phyloP scores from a whole-genome alignment of 1,284 basidiomycete species.

The Sparassis latifolia region DNA sequence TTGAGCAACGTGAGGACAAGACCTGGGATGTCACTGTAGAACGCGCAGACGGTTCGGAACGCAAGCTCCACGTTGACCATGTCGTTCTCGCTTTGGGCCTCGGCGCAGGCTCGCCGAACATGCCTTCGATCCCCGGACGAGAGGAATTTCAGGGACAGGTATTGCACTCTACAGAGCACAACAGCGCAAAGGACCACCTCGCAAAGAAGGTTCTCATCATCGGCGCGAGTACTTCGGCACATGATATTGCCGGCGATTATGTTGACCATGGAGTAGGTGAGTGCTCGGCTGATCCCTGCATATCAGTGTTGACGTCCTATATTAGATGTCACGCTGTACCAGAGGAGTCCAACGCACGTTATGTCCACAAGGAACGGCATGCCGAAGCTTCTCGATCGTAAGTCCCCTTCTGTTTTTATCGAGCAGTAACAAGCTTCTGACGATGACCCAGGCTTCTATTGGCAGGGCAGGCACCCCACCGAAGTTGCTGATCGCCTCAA shows the following conservation, averaged over 20 bases:
- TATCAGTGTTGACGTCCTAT: background rate
- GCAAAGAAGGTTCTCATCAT: slow-evolving; percentile 45
- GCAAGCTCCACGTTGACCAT: slow-evolving; percentile 48
- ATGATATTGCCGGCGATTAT: slow-evolving; percentile 40
- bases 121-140: slow-evolving; percentile 43
- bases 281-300: slow-evolving; percentile 5
- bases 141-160: slow-evolving; percentile 35
- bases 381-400: slow-evolving; percentile 30
- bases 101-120: slow-evolving; percentile 41
- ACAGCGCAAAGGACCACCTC: slow-evolving; percentile 30
- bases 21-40: slow-evolving; percentile 51
- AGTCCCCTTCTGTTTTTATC: background rate
- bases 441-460: slow-evolving; percentile 29
- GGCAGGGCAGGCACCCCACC: slow-evolving; percentile 38
- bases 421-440: background rate
- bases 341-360: slow-evolving; percentile 57
- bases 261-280: slow-evolving; percentile 37
- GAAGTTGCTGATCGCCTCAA: slow-evolving; percentile 47
- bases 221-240: slow-evolving; percentile 42
- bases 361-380: slow-evolving; percentile 45
- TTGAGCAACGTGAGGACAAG: slow-evolving; percentile 38
- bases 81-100: slow-evolving; percentile 59
- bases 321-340: slow-evolving; percentile 54
- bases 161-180: slow-evolving; percentile 37
- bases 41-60: slow-evolving; percentile 33